Evolutionary conservation across 352 stramenopile genomes (phyloP).

Genomic region (Phytopythium vexans): DNA sequence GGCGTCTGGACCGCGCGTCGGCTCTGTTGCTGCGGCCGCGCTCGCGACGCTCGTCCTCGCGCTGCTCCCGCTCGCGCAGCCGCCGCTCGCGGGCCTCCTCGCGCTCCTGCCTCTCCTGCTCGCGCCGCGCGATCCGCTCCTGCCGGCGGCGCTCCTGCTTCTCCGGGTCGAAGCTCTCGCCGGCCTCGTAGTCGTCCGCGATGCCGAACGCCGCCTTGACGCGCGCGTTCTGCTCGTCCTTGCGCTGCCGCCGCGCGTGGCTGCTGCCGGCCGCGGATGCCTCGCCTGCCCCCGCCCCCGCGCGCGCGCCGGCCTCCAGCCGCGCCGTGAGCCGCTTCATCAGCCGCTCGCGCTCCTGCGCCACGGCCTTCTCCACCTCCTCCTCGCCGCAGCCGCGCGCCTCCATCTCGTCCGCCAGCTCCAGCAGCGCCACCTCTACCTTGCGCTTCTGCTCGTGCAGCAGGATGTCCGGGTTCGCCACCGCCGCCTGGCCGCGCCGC

Average conservation of each 20-base stretch:
- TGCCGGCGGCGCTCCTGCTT: slow-evolving; percentile 61
- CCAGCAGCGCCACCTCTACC: slow-evolving; percentile 78
- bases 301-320: slow-evolving; percentile 1
- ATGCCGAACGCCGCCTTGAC: slow-evolving; percentile 77
- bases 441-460: slow-evolving; percentile 77
- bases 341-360: slow-evolving; percentile 50
- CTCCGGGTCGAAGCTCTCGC: slow-evolving; percentile 77
- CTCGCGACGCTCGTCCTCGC: slow-evolving; percentile 24
- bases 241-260: slow-evolving; percentile 54
- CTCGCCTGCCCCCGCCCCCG: slow-evolving; percentile 4
- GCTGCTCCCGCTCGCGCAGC: slow-evolving; percentile 37
- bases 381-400: slow-evolving; percentile 58
- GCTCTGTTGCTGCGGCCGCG: slow-evolving; percentile 21
- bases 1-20: slow-evolving; percentile 10
- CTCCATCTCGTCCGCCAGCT: slow-evolving; percentile 80
- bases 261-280: slow-evolving; percentile 30
- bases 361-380: slow-evolving; percentile 67
- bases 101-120: slow-evolving; percentile 50
- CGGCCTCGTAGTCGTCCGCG: slow-evolving; percentile 61
- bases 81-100: slow-evolving; percentile 31
- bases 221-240: slow-evolving; percentile 61
- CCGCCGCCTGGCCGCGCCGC: slow-evolving; percentile 6
- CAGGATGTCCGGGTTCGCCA: slow-evolving; percentile 75
- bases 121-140: slow-evolving; percentile 37
- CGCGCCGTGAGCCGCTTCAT: slow-evolving; percentile 24